Conservation (phyloP, 805 yeast genomes). For the Starmerella asiatica region DNA sequence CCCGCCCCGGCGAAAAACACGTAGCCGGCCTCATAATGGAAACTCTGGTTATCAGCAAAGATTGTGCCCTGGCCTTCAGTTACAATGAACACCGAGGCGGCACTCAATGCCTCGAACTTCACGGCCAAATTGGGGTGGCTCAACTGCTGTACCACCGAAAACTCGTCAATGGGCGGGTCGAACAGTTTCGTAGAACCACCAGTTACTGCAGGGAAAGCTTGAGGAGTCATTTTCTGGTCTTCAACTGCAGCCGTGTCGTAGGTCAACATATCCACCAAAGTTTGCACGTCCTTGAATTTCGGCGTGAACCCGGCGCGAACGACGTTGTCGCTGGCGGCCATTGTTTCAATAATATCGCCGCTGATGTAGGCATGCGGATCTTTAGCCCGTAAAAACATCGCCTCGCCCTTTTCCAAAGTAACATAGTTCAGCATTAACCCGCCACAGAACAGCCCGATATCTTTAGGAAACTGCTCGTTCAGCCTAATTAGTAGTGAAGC, state of each 20-base stretch:
- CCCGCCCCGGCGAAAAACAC: slow-evolving; percentile 78
- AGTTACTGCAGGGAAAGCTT: slow-evolving; percentile 32
- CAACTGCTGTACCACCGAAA: slow-evolving; percentile 76
- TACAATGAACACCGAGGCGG: slow-evolving; percentile 78
- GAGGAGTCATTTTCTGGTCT: slow-evolving; percentile 78
- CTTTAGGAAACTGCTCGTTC: slow-evolving; percentile 80
- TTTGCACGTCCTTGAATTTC: slow-evolving; percentile 87
- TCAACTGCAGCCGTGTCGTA: slow-evolving; percentile 79
- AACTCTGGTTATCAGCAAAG: slow-evolving; percentile 30
- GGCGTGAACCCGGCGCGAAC: slow-evolving; percentile 99
- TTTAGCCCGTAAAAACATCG: slow-evolving; percentile 89
- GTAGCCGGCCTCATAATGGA: slow-evolving; percentile 52
- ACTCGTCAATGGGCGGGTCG: slow-evolving; percentile 96
- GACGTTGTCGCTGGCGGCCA: slow-evolving; percentile 98
- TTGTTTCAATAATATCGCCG: slow-evolving; percentile 97
- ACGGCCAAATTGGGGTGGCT: slow-evolving; percentile 39
- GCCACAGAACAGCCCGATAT: slow-evolving; percentile 92
- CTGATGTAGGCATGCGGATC: slow-evolving; percentile 96
- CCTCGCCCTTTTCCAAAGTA: slow-evolving; percentile 72
- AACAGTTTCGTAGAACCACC: slow-evolving; percentile 38
- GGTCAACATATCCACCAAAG: slow-evolving; percentile 80
- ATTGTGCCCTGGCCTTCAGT: slow-evolving; percentile 69
- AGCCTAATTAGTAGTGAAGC: slow-evolving; percentile 65
- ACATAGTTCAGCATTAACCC: slow-evolving; percentile 86
- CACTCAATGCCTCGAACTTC: slow-evolving; percentile 48